A percentile compares a stretch with the other conserved stretches of the same genome.
phyloP scores from a whole-genome alignment of 129 eudicot species.

The Artemisia argyi region DNA sequence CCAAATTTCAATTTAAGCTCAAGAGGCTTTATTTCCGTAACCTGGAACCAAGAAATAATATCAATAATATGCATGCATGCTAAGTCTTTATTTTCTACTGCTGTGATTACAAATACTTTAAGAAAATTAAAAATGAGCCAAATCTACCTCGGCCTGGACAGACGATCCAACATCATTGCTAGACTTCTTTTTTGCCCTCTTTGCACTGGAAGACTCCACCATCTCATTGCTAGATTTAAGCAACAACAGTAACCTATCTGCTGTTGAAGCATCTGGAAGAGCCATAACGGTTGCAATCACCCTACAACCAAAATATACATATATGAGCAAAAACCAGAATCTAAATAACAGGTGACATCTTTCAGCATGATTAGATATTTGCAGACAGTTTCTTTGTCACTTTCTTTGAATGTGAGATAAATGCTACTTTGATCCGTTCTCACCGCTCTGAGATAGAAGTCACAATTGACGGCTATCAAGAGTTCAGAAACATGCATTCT shows the following conservation, averaged over 20 bases:
- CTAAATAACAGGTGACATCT: too few species aligned
- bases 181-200: conserved; percentile 75
- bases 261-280: conserved; percentile 68
- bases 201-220: conserved; percentile 56
- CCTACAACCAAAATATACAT: conserved; percentile 35
- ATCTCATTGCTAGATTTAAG: conserved; percentile 62
- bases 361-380: too few species aligned
- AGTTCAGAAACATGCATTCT: background rate
- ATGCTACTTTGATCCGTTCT: too few species aligned
- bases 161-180: conserved; percentile 69
- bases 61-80: background rate
- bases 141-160: conserved; percentile 73
- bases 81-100: background rate
- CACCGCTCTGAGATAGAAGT: too few species aligned
- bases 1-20: conserved; percentile 85
- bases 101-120: background rate
- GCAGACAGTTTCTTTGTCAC: too few species aligned
- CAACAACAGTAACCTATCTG: conserved; percentile 74
- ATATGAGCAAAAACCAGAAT: background rate
- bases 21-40: conserved; percentile 81
- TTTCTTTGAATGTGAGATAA: too few species aligned
- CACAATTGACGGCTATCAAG: background rate
- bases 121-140: conserved; percentile 3
- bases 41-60: conserved; percentile 39
- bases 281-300: conserved; percentile 68